Percentiles rank a stretch among this genome's conserved stretches.
These are phyloP conservation scores for Ramaria rubella DNA, from an alignment of 768 basidiomycete species.

Conservation along the genomic window DNA sequence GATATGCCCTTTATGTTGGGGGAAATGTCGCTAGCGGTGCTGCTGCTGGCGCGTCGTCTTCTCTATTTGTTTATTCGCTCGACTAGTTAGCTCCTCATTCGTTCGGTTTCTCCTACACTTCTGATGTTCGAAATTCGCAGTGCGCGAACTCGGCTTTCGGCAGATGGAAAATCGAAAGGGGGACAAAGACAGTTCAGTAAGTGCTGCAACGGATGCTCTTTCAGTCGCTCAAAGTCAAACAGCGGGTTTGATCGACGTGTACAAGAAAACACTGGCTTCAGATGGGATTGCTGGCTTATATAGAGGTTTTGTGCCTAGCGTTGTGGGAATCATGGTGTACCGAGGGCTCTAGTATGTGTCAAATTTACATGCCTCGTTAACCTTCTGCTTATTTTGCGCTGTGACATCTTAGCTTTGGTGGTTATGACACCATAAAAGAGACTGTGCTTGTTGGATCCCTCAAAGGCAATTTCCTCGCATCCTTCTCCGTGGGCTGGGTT, in stretches of 20 bases:
- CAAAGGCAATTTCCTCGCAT: slow-evolving; percentile 34
- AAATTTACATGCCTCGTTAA: not conserved
- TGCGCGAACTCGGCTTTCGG: slow-evolving; percentile 37
- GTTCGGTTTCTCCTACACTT: not conserved
- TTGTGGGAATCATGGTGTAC: slow-evolving; percentile 38
- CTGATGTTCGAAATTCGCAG: slow-evolving; percentile 16
- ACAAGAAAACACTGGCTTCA: slow-evolving; percentile 35
- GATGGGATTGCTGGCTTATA: slow-evolving; percentile 38
- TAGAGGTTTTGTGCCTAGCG: slow-evolving; percentile 36
- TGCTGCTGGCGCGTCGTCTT: slow-evolving; percentile 34
- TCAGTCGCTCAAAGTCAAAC: too few relatives aligned
- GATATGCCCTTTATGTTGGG: slow-evolving; percentile 32
- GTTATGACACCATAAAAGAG: slow-evolving; percentile 36
- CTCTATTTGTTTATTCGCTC: slow-evolving; percentile 40
- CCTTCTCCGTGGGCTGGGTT: slow-evolving; percentile 36
- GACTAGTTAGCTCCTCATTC: slow-evolving; percentile 29
- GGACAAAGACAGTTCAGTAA: slow-evolving; percentile 35
- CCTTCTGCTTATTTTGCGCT: not conserved
- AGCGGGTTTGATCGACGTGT: slow-evolving; percentile 39
- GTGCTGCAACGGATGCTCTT: too few relatives aligned
- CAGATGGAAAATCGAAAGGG: slow-evolving; percentile 35
- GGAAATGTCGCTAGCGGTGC: slow-evolving; percentile 39
- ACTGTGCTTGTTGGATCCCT: slow-evolving; percentile 34
- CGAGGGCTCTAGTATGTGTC: slow-evolving; percentile 36
- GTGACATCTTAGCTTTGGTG: slow-evolving; percentile 31